These are phyloP conservation scores for Thalassiosira profunda DNA, from an alignment of 108 stramenopile species.

Conservation along the genomic window DNA sequence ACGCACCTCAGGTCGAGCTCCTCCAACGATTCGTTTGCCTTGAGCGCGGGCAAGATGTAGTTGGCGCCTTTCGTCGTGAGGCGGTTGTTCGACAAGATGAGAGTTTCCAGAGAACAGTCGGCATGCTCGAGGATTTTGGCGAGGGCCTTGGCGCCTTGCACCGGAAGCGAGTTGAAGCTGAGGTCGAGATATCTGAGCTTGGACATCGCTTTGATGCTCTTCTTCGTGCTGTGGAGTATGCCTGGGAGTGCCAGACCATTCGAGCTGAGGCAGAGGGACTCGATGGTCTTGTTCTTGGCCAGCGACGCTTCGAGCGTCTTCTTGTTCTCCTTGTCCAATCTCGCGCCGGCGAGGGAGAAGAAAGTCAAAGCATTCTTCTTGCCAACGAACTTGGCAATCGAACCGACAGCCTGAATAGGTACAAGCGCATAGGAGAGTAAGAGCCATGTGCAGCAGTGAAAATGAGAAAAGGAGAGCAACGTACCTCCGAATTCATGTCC, in stretches of 20 bases:
- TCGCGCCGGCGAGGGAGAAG: not conserved
- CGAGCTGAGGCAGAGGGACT: not conserved
- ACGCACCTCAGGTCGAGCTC: conserved; percentile 2
- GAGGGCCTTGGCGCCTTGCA: not conserved
- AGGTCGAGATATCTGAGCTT: not conserved
- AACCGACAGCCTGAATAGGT: not conserved
- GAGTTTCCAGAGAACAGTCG: not conserved
- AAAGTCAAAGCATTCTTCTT: not conserved
- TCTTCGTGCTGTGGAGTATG: not conserved
- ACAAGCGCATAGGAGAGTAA: not conserved
- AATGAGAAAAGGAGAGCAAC: too few relatives aligned
- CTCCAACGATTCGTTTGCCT: not conserved
- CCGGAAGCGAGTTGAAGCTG: not conserved
- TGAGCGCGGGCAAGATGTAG: not conserved
- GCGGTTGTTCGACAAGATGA: not conserved
- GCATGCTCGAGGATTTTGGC: not conserved
- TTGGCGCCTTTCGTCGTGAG: conserved; percentile 1
- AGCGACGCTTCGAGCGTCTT: not conserved
- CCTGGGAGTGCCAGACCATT: not conserved
- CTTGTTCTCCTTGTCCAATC: not conserved
- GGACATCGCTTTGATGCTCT: not conserved
- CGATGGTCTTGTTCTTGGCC: not conserved
- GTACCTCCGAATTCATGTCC: not conserved
- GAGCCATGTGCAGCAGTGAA: conserved; percentile 2
- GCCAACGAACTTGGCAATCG: not conserved